phyloP scores from a whole-genome alignment of 345 rosid species.

The Gossypium anomalum region DNA sequence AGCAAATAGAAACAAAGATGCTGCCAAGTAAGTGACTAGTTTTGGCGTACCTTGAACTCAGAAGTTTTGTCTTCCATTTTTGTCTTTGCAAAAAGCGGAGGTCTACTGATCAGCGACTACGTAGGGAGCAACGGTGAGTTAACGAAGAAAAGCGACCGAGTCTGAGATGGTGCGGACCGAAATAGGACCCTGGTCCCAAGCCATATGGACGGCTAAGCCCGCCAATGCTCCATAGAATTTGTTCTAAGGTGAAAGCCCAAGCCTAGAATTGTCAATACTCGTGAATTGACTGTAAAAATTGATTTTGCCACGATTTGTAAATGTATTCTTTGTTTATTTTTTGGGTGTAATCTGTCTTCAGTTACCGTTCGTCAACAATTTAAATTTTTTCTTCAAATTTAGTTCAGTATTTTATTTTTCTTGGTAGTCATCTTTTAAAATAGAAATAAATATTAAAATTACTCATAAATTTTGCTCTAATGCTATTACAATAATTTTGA shows the following conservation, averaged over 20 bases:
- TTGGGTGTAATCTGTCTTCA: too few relatives aligned
- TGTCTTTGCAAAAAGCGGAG: background rate
- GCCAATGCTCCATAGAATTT: background rate
- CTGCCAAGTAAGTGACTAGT: background rate
- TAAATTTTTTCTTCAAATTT: too few relatives aligned
- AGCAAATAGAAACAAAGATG: background rate
- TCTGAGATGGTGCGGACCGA: background rate
- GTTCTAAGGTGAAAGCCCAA: background rate
- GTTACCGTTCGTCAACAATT: too few relatives aligned
- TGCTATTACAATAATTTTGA: too few relatives aligned
- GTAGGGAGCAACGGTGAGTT: background rate
- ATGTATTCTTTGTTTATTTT: too few relatives aligned
- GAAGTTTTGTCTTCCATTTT: slow-evolving; percentile 40
- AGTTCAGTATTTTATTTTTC: too few relatives aligned
- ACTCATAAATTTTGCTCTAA: too few relatives aligned
- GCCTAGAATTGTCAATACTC: background rate
- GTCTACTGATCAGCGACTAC: background rate
- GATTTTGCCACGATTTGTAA: too few relatives aligned
- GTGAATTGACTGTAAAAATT: too few relatives aligned
- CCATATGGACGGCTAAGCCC: background rate
- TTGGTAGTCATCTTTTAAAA: too few relatives aligned
- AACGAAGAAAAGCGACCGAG: background rate
- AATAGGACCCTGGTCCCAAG: too few relatives aligned
- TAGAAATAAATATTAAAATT: too few relatives aligned
- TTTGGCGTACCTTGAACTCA: slow-evolving; percentile 44